Conservation (phyloP, 1,284 basidiomycete species). For the Ceratobasidium sp. region DNA sequence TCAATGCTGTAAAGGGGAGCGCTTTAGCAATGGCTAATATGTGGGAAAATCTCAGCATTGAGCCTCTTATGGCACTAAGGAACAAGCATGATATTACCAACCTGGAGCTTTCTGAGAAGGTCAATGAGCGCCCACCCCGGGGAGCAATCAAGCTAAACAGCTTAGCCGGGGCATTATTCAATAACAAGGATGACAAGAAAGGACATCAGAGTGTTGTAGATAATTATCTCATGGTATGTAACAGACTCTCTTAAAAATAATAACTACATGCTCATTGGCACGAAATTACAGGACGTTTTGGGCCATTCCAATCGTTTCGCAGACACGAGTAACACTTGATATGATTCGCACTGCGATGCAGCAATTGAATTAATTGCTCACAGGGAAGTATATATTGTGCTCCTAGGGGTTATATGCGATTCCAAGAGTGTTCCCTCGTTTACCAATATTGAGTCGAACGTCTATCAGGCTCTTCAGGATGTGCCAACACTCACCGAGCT, state of each 20-base stretch:
- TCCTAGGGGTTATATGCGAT: conserved; percentile 7
- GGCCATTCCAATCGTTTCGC: conserved; percentile 18
- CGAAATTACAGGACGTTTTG: not conserved
- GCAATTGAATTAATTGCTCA: conserved; percentile 19
- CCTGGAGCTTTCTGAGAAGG: not conserved
- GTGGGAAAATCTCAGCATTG: conserved; percentile 45
- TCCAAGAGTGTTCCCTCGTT: conserved; percentile 46
- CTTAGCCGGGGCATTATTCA: conserved; percentile 49
- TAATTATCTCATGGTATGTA: conserved; percentile 44
- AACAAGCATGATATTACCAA: conserved; percentile 48
- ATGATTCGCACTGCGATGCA: conserved; percentile 30
- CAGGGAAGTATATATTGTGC: not conserved
- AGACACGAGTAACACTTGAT: conserved; percentile 37
- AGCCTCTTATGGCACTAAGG: conserved; percentile 46
- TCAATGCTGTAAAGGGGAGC: conserved; percentile 52
- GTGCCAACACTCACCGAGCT: conserved; percentile 52
- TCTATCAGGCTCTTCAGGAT: conserved; percentile 49
- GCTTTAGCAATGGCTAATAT: conserved; percentile 46
- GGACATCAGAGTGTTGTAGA: conserved; percentile 47
- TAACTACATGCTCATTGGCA: not conserved
- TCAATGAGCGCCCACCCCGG: not conserved
- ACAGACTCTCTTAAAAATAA: not conserved
- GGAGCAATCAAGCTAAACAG: conserved; percentile 49
- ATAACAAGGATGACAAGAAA: conserved; percentile 52
- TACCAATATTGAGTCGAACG: conserved; percentile 49